Percentiles rank a stretch among this genome's conserved stretches.
Evolutionary conservation across 2,329 filamentous ascomycete species (phyloP).

Genomic region (Zasmidium cellare): DNA sequence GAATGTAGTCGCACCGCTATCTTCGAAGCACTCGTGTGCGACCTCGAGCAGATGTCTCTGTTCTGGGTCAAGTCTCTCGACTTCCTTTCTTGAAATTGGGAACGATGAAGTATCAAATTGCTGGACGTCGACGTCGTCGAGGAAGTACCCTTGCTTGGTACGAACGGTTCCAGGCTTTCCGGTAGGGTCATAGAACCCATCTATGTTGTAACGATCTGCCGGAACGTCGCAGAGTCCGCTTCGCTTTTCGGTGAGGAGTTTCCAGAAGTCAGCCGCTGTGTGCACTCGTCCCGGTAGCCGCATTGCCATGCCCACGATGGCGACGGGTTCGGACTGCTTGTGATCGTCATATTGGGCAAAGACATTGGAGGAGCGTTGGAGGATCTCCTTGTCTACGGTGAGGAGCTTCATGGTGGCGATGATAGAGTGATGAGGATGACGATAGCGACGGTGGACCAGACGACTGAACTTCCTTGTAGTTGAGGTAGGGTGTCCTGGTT

Average conservation of each 20-base stretch:
- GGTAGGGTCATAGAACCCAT: neutral
- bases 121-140: no score
- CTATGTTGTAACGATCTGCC: neutral
- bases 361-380: no score
- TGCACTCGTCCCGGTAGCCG: neutral
- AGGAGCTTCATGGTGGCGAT: no score
- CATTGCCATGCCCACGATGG: no score
- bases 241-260: neutral
- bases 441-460: no score
- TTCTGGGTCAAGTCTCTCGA: constrained; percentile 1
- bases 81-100: neutral
- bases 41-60: constrained; percentile 5
- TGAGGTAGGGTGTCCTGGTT: no score
- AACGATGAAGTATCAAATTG: constrained; percentile 9
- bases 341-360: no score
- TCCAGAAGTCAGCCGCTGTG: neutral
- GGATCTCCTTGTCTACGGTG: no score
- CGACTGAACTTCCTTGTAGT: no score
- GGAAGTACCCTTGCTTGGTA: no score
- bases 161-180: neutral
- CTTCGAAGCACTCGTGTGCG: neutral
- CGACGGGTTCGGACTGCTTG: no score
- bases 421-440: no score
- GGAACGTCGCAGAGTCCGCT: neutral
- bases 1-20: constrained; percentile 43